Conservation (phyloP, 2,329 filamentous ascomycete genomes). For the Epichloe typhina region DNA sequence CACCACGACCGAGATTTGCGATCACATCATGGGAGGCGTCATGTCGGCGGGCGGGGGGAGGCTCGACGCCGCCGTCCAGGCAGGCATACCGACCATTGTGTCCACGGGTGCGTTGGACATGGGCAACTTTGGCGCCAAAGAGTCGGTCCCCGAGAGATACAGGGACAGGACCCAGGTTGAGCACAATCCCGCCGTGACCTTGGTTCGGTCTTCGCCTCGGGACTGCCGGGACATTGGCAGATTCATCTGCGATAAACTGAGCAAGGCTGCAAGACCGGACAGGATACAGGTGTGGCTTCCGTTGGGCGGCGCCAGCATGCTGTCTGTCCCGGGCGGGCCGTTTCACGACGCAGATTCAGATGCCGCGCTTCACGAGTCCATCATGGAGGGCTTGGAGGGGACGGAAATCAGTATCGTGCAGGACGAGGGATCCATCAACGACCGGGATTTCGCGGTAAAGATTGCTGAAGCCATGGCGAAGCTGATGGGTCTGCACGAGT, state of each 20-base stretch:
- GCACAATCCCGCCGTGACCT: conserved; percentile 53
- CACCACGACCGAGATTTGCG: conserved; percentile 58
- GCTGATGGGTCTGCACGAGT: background rate
- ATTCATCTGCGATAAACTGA: conserved; percentile 43
- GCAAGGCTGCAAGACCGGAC: conserved; percentile 21
- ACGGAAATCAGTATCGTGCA: conserved; percentile 36
- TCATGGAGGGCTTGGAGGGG: conserved; percentile 34
- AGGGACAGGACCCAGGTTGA: conserved; percentile 38
- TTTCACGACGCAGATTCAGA: conserved; percentile 36
- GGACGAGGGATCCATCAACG: conserved; percentile 40
- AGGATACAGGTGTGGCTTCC: conserved; percentile 46
- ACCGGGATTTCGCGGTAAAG: conserved; percentile 34
- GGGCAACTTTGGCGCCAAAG: conserved; percentile 48
- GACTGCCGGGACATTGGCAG: conserved; percentile 43
- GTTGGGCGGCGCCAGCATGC: conserved; percentile 44
- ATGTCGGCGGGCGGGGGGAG: conserved; percentile 44
- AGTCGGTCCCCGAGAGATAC: conserved; percentile 43
- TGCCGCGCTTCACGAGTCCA: conserved; percentile 36
- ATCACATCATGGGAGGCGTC: conserved; percentile 48
- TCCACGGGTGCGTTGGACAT: conserved; percentile 45
- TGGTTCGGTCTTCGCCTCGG: conserved; percentile 48
- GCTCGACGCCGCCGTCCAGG: conserved; percentile 41
- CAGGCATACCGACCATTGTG: conserved; percentile 40
- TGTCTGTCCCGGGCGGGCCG: conserved; percentile 37
- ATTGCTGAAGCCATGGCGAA: conserved; percentile 28